phyloP scores from a whole-genome alignment of 345 rosid genomes.

The Moricandia arvensis region DNA sequence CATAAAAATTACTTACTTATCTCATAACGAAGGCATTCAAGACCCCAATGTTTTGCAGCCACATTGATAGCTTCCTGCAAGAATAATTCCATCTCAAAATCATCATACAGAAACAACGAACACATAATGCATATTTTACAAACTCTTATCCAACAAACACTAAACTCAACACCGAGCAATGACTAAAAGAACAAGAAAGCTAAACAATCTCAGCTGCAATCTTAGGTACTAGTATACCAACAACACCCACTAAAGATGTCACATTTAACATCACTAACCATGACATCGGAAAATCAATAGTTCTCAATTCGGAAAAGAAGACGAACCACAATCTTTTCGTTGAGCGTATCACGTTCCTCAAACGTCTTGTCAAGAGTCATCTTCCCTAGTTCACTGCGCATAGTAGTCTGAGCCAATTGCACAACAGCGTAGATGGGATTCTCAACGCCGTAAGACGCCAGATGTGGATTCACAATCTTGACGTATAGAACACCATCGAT shows the following conservation, averaged over 20 bases:
- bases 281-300: not conserved
- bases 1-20: slow-evolving; percentile 55
- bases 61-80: slow-evolving; percentile 85
- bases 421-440: slow-evolving; percentile 86
- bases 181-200: not conserved
- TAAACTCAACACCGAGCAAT: not conserved
- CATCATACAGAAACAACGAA: not conserved
- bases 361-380: slow-evolving; percentile 97
- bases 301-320: not conserved
- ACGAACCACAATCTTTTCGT: slow-evolving; percentile 88
- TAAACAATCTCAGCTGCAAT: not conserved
- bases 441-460: slow-evolving; percentile 95
- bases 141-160: not conserved
- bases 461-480: slow-evolving; percentile 84
- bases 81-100: not conserved
- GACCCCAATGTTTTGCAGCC: slow-evolving; percentile 93
- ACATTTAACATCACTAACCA: not conserved
- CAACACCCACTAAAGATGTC: not conserved
- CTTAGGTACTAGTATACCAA: not conserved
- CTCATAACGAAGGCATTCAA: slow-evolving; percentile 91
- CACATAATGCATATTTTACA: not conserved
- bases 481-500: slow-evolving; percentile 92
- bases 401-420: slow-evolving; percentile 92
- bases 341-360: slow-evolving; percentile 90
- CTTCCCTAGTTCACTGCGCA: slow-evolving; percentile 97